Evolutionary conservation across 1,284 basidiomycete species (phyloP), one percentile per base, ranked within the genome.

Genomic region (Pseudozyma hubeiensis): DNA sequence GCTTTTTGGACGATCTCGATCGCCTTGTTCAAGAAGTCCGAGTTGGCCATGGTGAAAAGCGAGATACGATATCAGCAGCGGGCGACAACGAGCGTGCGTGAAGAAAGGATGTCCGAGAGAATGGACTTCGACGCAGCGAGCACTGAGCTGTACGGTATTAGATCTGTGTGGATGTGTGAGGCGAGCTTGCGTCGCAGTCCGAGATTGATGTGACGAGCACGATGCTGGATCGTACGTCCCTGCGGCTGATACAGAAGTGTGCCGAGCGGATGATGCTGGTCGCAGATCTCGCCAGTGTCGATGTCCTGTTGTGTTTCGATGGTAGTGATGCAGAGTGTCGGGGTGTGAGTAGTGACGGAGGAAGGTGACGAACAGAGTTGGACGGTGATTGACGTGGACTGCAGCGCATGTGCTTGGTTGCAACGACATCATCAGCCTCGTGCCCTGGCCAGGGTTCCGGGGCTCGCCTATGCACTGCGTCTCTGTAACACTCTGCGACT

Each of bases 1-100:
- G 96, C 96, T 78, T 90, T 90, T 86, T 96, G 93, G 46, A 98
- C 94, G 71, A 97, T 90, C 82, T 94, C 92, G 82, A 98, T 94
- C 37, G 95, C 96, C 85, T 91, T 91, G 53, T 80, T 79, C 34
- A 81, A 59, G 46, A 81, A 81, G 64, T 80, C 78, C 13, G 76
- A 73, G 54, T 81, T 81, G 43, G 79, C 75, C 79, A 75, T 81
- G 53, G 17, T 64, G 41, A 44, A 35, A 33, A 17, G 6, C 24
- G 35, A 39, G 41, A 13, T 37, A 17, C 37, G 53, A 14, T 16
- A 37, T 24, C 33, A 16, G 13, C 7, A 19, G 13, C 3, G 24
- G 33, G 7, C n/a, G 35, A 7, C 1, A 19, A 19, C 5, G 24
- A 14, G 46, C 5, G 10, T 14, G 47, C 4, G 19, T 30, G 49